phyloP scores from a whole-genome alignment of 441 rosid species.

The Manihot esculenta region DNA sequence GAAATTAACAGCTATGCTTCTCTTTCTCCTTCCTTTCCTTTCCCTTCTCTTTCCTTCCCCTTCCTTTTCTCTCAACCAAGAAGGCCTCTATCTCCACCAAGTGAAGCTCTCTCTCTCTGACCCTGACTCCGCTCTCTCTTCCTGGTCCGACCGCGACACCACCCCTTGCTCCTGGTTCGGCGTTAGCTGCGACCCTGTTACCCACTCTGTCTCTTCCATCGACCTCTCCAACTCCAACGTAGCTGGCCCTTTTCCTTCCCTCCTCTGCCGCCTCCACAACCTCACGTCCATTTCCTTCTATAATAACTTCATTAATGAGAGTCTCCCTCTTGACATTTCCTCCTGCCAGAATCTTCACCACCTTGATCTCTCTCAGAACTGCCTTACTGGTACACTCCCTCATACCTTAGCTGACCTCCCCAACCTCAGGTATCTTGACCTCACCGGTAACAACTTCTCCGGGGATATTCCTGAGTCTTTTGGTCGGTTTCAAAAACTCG shows the following conservation, averaged over 20 bases:
- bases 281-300: conserved; percentile 52
- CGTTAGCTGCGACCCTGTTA: conserved; percentile 47
- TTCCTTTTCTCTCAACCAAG: conserved; percentile 58
- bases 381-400: conserved; percentile 70
- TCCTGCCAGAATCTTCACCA: conserved; percentile 51
- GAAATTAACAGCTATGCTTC: conserved; percentile 10
- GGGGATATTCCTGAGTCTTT: conserved; percentile 76
- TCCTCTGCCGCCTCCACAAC: conserved; percentile 62
- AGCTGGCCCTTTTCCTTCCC: conserved; percentile 68
- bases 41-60: conserved; percentile 16
- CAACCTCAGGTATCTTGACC: conserved; percentile 52
- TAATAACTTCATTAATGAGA: conserved; percentile 61
- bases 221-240: conserved; percentile 59
- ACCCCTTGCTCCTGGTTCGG: conserved; percentile 79
- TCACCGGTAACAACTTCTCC: conserved; percentile 83
- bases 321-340: conserved; percentile 64
- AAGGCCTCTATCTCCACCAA: conserved; percentile 65
- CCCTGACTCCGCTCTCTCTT: conserved; percentile 61
- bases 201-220: conserved; percentile 55
- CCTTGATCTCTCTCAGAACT: conserved; percentile 78
- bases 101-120: conserved; percentile 55
- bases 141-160: conserved; percentile 58
- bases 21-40: conserved; percentile 26
- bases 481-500: conserved; percentile 63
- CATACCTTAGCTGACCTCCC: conserved; percentile 53